Evolutionary conservation across 2,329 filamentous ascomycete species (phyloP).

Genomic region (Stagonosporopsis cucurbitacearum): DNA sequence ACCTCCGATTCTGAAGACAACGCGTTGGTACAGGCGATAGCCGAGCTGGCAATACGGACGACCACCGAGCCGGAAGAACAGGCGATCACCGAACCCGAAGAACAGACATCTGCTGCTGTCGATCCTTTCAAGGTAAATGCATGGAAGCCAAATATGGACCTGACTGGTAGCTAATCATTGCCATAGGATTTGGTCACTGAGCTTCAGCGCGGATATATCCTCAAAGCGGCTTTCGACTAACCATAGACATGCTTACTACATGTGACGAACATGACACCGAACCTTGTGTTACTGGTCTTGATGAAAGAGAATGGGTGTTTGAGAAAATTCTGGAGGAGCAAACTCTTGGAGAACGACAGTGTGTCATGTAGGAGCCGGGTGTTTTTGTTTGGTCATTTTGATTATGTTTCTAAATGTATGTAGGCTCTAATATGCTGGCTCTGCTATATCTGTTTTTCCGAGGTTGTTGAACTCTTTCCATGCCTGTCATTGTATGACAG

Average conservation of each 20-base stretch:
- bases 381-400: too few species aligned
- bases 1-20: not conserved
- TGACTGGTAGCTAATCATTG: not conserved
- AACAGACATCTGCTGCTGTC: not conserved
- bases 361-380: too few species aligned
- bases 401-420: too few species aligned
- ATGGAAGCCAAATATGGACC: too few species aligned
- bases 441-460: too few species aligned
- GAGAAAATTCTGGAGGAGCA: not conserved
- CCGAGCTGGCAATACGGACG: not conserved
- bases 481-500: too few species aligned
- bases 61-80: not conserved
- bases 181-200: conserved; percentile 15
- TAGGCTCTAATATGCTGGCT: too few species aligned
- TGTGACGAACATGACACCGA: not conserved
- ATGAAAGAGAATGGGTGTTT: not conserved
- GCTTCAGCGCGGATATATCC: conserved; percentile 11
- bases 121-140: conserved; percentile 21
- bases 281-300: not conserved
- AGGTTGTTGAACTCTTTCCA: too few species aligned
- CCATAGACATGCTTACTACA: not conserved
- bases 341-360: too few species aligned
- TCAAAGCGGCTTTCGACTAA: conserved; percentile 16
- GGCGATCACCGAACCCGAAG: not conserved
- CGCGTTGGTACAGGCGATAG: not conserved